Evolutionary conservation across 1,139 yeast genomes (phyloP).

Genomic region (Meyerozyma elateridarum): DNA sequence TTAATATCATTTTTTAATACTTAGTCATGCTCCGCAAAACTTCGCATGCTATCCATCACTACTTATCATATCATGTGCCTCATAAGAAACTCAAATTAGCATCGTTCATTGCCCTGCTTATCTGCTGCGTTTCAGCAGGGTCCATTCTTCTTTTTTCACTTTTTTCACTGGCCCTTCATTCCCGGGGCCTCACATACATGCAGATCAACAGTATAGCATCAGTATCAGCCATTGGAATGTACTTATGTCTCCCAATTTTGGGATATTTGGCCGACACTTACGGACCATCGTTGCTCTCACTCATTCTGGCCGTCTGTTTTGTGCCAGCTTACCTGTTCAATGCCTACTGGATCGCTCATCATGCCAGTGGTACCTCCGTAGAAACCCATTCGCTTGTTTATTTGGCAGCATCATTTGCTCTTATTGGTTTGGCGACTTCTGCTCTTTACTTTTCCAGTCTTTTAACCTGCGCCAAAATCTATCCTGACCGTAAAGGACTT

Average conservation of each 20-base stretch:
- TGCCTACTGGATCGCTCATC: slow-evolving; percentile 14
- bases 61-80: slow-evolving; percentile 22
- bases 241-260: slow-evolving; percentile 73
- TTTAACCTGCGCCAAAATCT: slow-evolving; percentile 78
- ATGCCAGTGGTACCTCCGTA: slow-evolving; percentile 9
- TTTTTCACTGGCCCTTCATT: slow-evolving; percentile 67
- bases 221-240: slow-evolving; percentile 75
- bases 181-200: slow-evolving; percentile 58
- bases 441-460: slow-evolving; percentile 73
- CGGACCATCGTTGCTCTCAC: slow-evolving; percentile 73
- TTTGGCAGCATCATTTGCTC: slow-evolving; percentile 37
- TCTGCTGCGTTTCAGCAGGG: slow-evolving; percentile 73
- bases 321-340: slow-evolving; percentile 67
- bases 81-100: slow-evolving; percentile 23
- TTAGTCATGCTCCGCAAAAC: too few species aligned
- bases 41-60: slow-evolving; percentile 18
- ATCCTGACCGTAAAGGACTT: slow-evolving; percentile 68
- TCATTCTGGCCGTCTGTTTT: slow-evolving; percentile 58
- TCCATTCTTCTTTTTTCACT: slow-evolving; percentile 77
- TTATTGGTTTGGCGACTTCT: slow-evolving; percentile 78
- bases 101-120: slow-evolving; percentile 36
- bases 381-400: slow-evolving; percentile 16
- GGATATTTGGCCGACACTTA: slow-evolving; percentile 83
- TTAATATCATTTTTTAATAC: too few species aligned
- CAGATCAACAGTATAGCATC: slow-evolving; percentile 78